Evolutionary conservation across 2,329 filamentous ascomycete species (phyloP), one percentile per base, ranked within the genome.

Genomic region (Penicillium sp.): DNA sequence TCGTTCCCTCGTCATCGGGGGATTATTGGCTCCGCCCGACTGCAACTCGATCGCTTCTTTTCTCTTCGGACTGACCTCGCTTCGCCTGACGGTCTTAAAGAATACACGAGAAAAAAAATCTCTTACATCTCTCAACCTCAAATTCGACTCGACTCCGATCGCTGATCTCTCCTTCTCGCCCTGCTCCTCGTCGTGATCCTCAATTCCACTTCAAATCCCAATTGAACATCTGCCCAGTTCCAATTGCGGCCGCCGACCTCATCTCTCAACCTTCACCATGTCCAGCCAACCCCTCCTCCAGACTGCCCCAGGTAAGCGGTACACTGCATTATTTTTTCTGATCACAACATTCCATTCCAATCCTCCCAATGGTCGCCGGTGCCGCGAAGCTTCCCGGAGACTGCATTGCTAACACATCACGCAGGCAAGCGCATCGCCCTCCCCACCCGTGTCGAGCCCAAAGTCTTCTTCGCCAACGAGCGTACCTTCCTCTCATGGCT

Each of bases 381-480:
- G 19, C 26, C 24, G 10, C 9, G 15, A 28, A 44, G n/a, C 49
- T n/a, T 24, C 51, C 2, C 35, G 12, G 10, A 28, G 26, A 55
- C 42, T 6, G 13, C 38, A 19, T 26, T 59, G 45, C 66, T 63
- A 65, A 68, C 54, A 40, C 10, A 6, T n/a, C 19, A 10, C 26
- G 12, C 72, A 97, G 94, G 94, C 86, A 99, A 99, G 84, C 92
- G 94, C 77, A 98, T 99, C 78, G 94, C 95, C 73, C 92, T 99
- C 68, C 95, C 95, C 61, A 97, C 94, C 63, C 93, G 95, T 70
- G 94, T 99, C 80, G 95, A 99, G 81, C 95, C 95, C 73, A 99
- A 99, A 82, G 95, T 99, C 84, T 99, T 98, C 88, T 99, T 99
- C 85, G 95, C 95, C 82, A 99, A 99, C 85, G 95, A 99, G 83